phyloP scores from a whole-genome alignment of 2,329 filamentous ascomycete genomes.

The Penicillium vulpinum region DNA sequence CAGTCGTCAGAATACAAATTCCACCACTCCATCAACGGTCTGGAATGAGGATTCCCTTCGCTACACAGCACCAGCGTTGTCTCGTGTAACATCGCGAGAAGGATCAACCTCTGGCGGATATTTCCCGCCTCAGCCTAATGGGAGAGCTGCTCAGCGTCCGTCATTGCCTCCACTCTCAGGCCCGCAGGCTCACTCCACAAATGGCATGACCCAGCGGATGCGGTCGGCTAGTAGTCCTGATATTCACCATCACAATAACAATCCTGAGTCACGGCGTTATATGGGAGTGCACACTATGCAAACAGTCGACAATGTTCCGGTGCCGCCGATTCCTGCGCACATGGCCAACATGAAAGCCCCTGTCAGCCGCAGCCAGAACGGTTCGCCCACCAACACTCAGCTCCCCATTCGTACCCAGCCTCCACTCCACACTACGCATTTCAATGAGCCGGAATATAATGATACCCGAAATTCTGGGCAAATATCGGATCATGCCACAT shows the following conservation, averaged over 20 bases:
- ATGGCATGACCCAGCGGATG: slow-evolving; percentile 64
- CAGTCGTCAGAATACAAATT: slow-evolving; percentile 69
- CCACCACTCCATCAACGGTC: slow-evolving; percentile 47
- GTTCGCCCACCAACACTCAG: slow-evolving; percentile 69
- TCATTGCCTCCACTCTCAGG: slow-evolving; percentile 72
- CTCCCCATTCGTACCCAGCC: slow-evolving; percentile 61
- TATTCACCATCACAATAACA: slow-evolving; percentile 66
- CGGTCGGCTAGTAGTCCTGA: slow-evolving; percentile 95
- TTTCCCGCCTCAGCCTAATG: slow-evolving; percentile 62
- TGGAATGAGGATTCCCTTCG: slow-evolving; percentile 76
- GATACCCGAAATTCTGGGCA: slow-evolving; percentile 31
- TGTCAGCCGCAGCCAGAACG: slow-evolving; percentile 75
- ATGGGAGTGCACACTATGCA: slow-evolving; percentile 58
- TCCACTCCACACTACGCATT: slow-evolving; percentile 41
- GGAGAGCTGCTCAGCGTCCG: slow-evolving; percentile 62
- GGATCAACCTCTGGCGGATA: slow-evolving; percentile 66
- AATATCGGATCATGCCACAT: slow-evolving; percentile 33
- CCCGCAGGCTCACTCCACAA: slow-evolving; percentile 52
- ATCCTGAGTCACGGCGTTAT: slow-evolving; percentile 45
- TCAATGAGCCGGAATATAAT: slow-evolving; percentile 43
- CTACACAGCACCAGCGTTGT: slow-evolving; percentile 85
- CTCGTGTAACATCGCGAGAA: slow-evolving; percentile 76
- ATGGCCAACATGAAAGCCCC: slow-evolving; percentile 59
- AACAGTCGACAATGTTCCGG: slow-evolving; percentile 61
- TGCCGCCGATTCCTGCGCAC: slow-evolving; percentile 75